Evolutionary conservation across 805 yeast species (phyloP).

Genomic region (Saccharomyces mikatae): DNA sequence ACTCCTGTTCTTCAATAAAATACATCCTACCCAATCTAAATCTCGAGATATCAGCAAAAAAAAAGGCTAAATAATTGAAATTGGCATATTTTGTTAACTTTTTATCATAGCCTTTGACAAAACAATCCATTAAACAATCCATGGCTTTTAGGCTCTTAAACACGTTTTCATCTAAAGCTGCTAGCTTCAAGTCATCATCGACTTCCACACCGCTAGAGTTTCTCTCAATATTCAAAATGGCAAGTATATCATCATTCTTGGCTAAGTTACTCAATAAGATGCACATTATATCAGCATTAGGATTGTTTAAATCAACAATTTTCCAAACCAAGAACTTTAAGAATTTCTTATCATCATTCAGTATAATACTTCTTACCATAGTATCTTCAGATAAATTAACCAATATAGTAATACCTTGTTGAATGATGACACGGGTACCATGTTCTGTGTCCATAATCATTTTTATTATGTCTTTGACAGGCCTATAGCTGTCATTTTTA

Average conservation of each 20-base stretch:
- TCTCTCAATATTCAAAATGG: slow-evolving; percentile 37
- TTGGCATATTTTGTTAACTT: slow-evolving; percentile 62
- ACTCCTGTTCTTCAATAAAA: slow-evolving; percentile 61
- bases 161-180: slow-evolving; percentile 35
- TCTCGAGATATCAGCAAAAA: slow-evolving; percentile 85
- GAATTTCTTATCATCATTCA: slow-evolving; percentile 50
- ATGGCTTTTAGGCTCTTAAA: slow-evolving; percentile 55
- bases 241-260: slow-evolving; percentile 57
- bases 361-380: slow-evolving; percentile 55
- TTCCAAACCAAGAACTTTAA: slow-evolving; percentile 40
- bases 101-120: slow-evolving; percentile 75
- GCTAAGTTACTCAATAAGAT: slow-evolving; percentile 82
- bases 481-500: slow-evolving; percentile 57
- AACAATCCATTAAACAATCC: slow-evolving; percentile 81
- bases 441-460: slow-evolving; percentile 40
- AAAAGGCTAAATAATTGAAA: slow-evolving; percentile 76
- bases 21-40: slow-evolving; percentile 66
- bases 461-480: slow-evolving; percentile 63
- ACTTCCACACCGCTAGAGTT: slow-evolving; percentile 21
- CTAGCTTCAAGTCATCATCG: slow-evolving; percentile 6
- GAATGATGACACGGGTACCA: slow-evolving; percentile 44
- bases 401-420: slow-evolving; percentile 67
- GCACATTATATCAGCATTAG: slow-evolving; percentile 72
- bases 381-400: slow-evolving; percentile 74
- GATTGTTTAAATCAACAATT: slow-evolving; percentile 48